Percentiles rank a stretch among this genome's conserved stretches.
Conservation (phyloP, 164 flowering plant species). For the Macadamia tetraphylla region DNA sequence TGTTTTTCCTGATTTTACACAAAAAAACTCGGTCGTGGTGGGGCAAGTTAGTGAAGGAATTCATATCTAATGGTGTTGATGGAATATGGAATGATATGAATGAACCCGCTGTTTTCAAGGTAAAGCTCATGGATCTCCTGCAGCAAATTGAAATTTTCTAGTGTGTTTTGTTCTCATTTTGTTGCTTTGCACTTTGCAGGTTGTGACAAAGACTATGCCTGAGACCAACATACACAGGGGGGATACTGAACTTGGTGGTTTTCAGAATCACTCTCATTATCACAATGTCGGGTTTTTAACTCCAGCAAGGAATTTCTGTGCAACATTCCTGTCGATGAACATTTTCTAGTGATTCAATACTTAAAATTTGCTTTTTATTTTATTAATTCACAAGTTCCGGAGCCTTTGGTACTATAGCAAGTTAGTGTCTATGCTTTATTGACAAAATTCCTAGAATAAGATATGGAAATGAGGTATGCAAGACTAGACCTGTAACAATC, state of each 20-base stretch:
- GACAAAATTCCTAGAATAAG: no score
- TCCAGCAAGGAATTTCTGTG: constrained; percentile 5
- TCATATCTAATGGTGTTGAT: constrained; percentile 82
- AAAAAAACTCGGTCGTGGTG: constrained; percentile 88
- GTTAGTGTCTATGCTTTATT: no score
- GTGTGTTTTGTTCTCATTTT: constrained; percentile 8
- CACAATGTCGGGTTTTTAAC: constrained; percentile 62
- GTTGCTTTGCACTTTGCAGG: constrained; percentile 35
- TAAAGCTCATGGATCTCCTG: constrained; percentile 10
- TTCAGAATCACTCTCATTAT: constrained; percentile 68
- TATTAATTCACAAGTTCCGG: background rate
- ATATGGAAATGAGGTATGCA: no score
- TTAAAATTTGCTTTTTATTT: no score
- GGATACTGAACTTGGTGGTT: constrained; percentile 82
- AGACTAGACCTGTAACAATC: no score
- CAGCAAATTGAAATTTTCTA: background rate
- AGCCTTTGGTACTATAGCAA: background rate
- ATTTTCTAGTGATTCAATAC: background rate
- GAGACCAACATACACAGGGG: constrained; percentile 85
- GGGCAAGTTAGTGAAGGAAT: constrained; percentile 81
- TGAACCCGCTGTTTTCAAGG: constrained; percentile 95
- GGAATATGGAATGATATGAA: constrained; percentile 99
- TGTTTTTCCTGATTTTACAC: constrained; percentile 93
- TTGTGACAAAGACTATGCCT: constrained; percentile 91
- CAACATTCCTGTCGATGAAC: constrained; percentile 3